Conservation (phyloP, 768 basidiomycete species). For the Rhodotorula paludigena region DNA sequence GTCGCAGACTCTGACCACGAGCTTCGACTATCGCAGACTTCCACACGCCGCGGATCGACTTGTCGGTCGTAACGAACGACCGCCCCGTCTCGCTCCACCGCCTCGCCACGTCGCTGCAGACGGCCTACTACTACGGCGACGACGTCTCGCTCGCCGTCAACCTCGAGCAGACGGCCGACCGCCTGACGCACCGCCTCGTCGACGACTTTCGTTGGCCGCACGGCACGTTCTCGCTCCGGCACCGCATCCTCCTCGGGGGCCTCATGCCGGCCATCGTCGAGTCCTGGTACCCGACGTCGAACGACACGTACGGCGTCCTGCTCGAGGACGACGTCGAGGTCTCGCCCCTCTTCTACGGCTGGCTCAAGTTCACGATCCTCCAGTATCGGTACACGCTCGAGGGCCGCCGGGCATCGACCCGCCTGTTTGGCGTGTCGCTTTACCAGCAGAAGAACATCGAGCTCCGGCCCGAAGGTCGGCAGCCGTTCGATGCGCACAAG, state of each 20-base stretch:
- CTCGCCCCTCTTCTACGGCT: constrained; percentile 77
- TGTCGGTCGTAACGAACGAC: constrained; percentile 72
- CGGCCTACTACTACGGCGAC: constrained; percentile 65
- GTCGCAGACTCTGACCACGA: neutral
- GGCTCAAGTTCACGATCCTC: constrained; percentile 73
- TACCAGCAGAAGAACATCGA: constrained; percentile 82
- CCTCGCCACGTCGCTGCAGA: constrained; percentile 60
- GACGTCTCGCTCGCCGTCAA: constrained; percentile 62
- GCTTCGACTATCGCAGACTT: constrained; percentile 57
- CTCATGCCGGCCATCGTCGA: constrained; percentile 77
- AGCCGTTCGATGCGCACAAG: constrained; percentile 61
- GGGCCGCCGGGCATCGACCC: constrained; percentile 48
- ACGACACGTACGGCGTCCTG: constrained; percentile 70
- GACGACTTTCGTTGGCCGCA: constrained; percentile 58
- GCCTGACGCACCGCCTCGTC: constrained; percentile 57
- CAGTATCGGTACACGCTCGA: constrained; percentile 59
- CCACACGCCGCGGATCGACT: constrained; percentile 63
- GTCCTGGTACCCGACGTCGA: constrained; percentile 74
- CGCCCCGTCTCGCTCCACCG: constrained; percentile 66
- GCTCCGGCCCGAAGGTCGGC: constrained; percentile 62
- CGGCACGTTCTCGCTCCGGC: constrained; percentile 61
- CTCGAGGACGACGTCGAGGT: constrained; percentile 83
- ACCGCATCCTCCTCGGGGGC: constrained; percentile 71
- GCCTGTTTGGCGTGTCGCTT: constrained; percentile 72
- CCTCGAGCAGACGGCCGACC: constrained; percentile 68